These are phyloP conservation scores for Auriscalpium microsporum DNA, from an alignment of 768 basidiomycete genomes.

Conservation along the genomic window DNA sequence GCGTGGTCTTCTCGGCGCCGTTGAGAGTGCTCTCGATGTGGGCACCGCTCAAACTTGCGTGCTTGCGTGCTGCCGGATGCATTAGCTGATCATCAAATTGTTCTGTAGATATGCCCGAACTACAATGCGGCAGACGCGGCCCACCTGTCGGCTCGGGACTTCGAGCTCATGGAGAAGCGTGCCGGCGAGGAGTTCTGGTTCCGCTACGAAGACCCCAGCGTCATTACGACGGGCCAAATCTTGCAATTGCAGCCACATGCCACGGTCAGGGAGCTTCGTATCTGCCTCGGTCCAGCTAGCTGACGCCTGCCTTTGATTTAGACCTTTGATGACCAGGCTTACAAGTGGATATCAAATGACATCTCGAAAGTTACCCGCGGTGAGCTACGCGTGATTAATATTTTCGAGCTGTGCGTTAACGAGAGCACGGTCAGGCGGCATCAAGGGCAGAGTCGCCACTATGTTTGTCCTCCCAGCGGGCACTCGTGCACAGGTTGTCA, in stretches of 20 bases:
- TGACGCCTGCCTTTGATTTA: not conserved
- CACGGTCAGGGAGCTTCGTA: not conserved
- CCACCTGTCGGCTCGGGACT: not conserved
- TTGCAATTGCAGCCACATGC: not conserved
- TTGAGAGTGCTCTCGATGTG: not conserved
- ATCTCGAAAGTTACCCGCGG: not conserved
- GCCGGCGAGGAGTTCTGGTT: not conserved
- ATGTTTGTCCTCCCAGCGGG: not conserved
- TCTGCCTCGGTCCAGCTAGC: not conserved
- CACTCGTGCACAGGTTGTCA: not conserved
- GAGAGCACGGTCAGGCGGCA: not conserved
- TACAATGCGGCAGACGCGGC: not conserved
- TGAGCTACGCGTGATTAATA: not conserved
- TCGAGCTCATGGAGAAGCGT: not conserved
- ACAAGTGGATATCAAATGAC: constrained; percentile 1
- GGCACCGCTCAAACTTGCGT: not conserved
- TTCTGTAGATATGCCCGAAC: not conserved
- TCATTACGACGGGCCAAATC: not conserved
- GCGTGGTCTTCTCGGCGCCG: not conserved
- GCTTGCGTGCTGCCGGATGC: not conserved
- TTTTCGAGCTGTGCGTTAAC: not conserved
- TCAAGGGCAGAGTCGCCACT: not conserved
- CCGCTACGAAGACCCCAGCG: not conserved
- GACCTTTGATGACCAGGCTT: constrained; percentile 1
- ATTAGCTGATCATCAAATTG: not conserved